Evolutionary conservation across 2,329 filamentous ascomycete genomes (phyloP).

Genomic region (Apiospora hydei): DNA sequence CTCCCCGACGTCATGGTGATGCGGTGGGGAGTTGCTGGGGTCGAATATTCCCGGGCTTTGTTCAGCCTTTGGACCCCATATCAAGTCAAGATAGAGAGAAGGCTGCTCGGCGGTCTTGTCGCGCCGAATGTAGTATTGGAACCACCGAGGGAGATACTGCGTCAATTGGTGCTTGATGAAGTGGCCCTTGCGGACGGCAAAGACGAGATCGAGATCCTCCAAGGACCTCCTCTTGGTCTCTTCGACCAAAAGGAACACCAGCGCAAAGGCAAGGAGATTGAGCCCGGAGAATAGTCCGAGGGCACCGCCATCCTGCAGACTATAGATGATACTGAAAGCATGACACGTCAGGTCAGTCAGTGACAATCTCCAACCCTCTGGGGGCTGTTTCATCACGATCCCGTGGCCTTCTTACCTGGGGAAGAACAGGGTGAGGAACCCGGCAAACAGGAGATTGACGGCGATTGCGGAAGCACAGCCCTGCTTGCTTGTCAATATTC

Average conservation of each 20-base stretch:
- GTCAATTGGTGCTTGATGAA: constrained; percentile 39
- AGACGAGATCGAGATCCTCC: constrained; percentile 51
- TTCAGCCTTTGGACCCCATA: constrained; percentile 31
- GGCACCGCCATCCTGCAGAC: constrained; percentile 43
- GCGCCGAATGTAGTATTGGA: constrained; percentile 32
- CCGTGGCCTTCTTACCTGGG: constrained; percentile 37
- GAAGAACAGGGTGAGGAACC: constrained; percentile 52
- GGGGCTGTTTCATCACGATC: background rate
- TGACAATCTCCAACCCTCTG: background rate
- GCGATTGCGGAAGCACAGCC: constrained; percentile 56
- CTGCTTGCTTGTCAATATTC: background rate
- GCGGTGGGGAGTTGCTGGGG: background rate
- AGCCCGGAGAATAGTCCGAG: constrained; percentile 55
- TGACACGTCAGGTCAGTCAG: background rate
- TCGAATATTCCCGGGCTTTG: background rate
- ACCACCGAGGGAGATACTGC: constrained; percentile 46
- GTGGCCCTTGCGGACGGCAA: constrained; percentile 46
- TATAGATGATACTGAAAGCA: constrained; percentile 34
- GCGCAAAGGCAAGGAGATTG: constrained; percentile 52
- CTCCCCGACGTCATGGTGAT: background rate
- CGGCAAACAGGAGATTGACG: constrained; percentile 55
- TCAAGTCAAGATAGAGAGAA: constrained; percentile 40
- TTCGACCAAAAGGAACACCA: constrained; percentile 53
- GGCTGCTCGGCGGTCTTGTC: constrained; percentile 32
- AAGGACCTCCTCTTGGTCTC: constrained; percentile 51